Evolutionary conservation across 192 early-diverging fungal genomes (phyloP), one percentile per base, ranked within the genome.

Genomic region (Mortierella claussenii): DNA sequence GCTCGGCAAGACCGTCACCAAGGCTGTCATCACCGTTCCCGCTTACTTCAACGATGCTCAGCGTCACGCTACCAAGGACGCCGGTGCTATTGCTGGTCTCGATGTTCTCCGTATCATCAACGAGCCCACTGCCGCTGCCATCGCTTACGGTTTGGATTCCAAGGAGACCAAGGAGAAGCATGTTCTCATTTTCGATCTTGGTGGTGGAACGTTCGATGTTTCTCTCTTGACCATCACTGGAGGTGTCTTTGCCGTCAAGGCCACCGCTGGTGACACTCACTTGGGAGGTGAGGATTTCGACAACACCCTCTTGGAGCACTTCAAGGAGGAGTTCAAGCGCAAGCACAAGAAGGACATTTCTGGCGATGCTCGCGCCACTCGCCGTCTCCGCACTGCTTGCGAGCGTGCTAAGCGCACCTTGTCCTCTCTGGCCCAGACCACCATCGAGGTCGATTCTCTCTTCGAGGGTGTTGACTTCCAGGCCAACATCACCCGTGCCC

Each of bases 341-440:
- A 86, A 86, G 62, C 85, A 93, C 82, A 88, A 87, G 67, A 90
- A 93, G 82, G 91, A 96, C 67, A 86, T 88, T 65, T 83, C 87
- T 66, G 87, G 87, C 49, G 94, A 97, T 84, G 80, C 85, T 82
- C 91, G 91, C 84, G 89, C 94, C 54, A 91, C 95, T 81, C 93
- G 94, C 78, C 94, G 94, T 81, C 85, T 98, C 68, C 92, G 93
- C 84, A 87, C 89, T 65, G 95, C 93, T 69, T 92, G 87, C 49
- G 97, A 98, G 81, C 91, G 93, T 87, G 97, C 97, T 82, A 98
- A 98, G 91, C 93, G 94, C 73, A 87, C 93, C 57, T 85, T 98
- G 28, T 97, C 95, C 45, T 94, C 94, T 55, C 88, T 90, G 69
- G 88, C 92, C 83, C 92, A 90, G 60, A 90, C 92, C 68, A 88